Base-by-base conservation (phyloP, 1,284 basidiomycete genomes). In the Cutaneotrichosporon cutaneum region DNA sequence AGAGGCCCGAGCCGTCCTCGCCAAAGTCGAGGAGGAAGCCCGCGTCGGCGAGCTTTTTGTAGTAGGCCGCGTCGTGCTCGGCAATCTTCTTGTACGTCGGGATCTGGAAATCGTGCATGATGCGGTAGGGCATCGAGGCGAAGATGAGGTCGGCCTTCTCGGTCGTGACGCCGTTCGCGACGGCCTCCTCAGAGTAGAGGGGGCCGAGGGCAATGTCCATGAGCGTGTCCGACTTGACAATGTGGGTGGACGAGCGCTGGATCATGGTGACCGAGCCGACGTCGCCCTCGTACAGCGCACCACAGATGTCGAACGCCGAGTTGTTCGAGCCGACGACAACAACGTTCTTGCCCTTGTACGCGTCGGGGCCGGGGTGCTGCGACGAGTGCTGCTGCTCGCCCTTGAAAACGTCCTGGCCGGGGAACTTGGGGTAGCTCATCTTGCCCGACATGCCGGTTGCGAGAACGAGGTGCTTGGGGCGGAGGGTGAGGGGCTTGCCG, bases 371-470 rank as follows among this genome's bases (percentile, higher is more conserved):
- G 7, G 85, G 81, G 72, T 86, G 82, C 54, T 82, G 63, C 9
- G 74, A 80, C 11, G 86, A 86, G 72, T 87, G 86, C 33, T 84
- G 66, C 59, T 82, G 71, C 57, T 60, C 59, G 27, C 86, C 86
- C 67, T 82, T 81, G 76, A 86, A 87, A 9, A 75, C 74, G 18
- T 84, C 82, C 82, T 60, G 21, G 35, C 66, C 68, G 9, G 53
- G 53, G 58, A 65, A 61, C 51, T 50, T 56, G 51, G 67, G 66
- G 32, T 62, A 33, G 55, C 59, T 56, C 54, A 61, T 51, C 60
- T 64, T 59, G 48, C 67, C 64, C 24, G 65, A 59, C 56, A 62
- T 59, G 45, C 58, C 62, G 54, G 69, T 67, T 1, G 65, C 62
- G 44, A 66, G 56, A 22, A 62, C 59, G 27, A 71, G 58, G 60